Evolutionary conservation across 129 eudicot species (phyloP).

Genomic region (Lactuca sativa): DNA sequence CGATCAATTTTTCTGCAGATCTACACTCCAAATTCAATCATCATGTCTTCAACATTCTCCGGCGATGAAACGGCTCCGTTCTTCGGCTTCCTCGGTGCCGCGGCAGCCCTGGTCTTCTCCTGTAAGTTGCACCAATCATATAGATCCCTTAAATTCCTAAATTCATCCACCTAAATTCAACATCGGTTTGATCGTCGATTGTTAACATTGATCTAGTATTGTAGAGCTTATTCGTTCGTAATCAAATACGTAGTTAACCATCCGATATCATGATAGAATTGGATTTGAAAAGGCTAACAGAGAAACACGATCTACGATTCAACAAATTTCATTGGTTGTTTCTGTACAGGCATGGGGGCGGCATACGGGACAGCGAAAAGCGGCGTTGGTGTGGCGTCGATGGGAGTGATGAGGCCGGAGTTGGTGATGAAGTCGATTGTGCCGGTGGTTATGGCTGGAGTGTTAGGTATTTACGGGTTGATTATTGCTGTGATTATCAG

Average conservation of each 20-base stretch:
- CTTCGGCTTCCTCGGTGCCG: slow-evolving; percentile 46
- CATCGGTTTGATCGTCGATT: neutral
- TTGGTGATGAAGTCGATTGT: slow-evolving; percentile 80
- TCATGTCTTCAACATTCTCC: slow-evolving; percentile 45
- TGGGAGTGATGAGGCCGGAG: slow-evolving; percentile 83
- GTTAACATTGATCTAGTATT: neutral
- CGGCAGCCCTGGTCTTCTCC: slow-evolving; percentile 43
- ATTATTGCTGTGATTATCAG: slow-evolving; percentile 42
- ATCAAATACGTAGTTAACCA: neutral
- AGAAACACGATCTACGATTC: neutral
- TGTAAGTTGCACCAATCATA: slow-evolving; percentile 27
- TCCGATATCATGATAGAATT: neutral
- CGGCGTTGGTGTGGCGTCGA: slow-evolving; percentile 77
- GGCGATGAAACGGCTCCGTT: slow-evolving; percentile 51
- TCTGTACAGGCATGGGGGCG: slow-evolving; percentile 78
- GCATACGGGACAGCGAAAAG: slow-evolving; percentile 92
- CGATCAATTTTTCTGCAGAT: slow-evolving; percentile 26
- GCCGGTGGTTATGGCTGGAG: slow-evolving; percentile 82
- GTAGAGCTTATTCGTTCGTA: neutral
- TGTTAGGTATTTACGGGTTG: slow-evolving; percentile 58
- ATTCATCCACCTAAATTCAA: slow-evolving; percentile 4
- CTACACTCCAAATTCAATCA: slow-evolving; percentile 18
- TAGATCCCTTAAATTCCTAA: slow-evolving; percentile 1
- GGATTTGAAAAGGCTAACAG: slow-evolving; percentile 9
- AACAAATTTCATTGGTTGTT: neutral